Base-by-base conservation (phyloP, 176 grass and related monocot genomes). In the Carex littledalei region DNA sequence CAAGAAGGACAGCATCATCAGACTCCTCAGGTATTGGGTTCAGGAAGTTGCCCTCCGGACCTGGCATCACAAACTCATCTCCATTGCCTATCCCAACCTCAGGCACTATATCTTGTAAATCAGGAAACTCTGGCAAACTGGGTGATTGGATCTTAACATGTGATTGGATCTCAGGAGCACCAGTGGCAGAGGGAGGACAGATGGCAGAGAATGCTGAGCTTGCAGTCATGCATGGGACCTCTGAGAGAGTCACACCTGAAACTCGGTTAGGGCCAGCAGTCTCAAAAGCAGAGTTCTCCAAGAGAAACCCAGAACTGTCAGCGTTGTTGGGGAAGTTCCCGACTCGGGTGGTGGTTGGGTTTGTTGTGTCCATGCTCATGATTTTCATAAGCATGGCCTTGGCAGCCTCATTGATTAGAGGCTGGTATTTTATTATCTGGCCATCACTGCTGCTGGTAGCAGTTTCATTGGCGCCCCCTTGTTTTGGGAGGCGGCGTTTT, bases 351-450 rank as follows among this genome's bases (percentile, higher is more conserved):
- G 92, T 62, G 56, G 79, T 84, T 85, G 92, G 89, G 21, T 22
- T 67, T 55, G 88, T 64, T 59, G 86, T 59, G 35, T 94, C 94
- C 77, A 89, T 88, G 35, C 92, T 92, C 68, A 95, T 80, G 71
- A 99, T 99, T 85, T 99, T 91, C 80, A 91, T 94, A 67, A 96
- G 78, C 90, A 99, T 92, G 53, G 91, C 93, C 86, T 96, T 99
- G 55, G 97, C 93, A 18, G 91, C 97, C 89, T 94, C 97, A 56
- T 96, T 96, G 68, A 94, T 99, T 83, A 99, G 81, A 81, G 91
- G 93, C 61, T 95, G 91, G 86, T 91, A 99, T 84, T 99, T 94
- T 50, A 99, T 73, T 81, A 99, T 99, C 77, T 96, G 93, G n/a
- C 96, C 96, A 32, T 95, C 93, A 62, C 81, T 62, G 8, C 82